Base-by-base conservation (phyloP, 768 basidiomycete genomes). In the Lentinula raphanica region DNA sequence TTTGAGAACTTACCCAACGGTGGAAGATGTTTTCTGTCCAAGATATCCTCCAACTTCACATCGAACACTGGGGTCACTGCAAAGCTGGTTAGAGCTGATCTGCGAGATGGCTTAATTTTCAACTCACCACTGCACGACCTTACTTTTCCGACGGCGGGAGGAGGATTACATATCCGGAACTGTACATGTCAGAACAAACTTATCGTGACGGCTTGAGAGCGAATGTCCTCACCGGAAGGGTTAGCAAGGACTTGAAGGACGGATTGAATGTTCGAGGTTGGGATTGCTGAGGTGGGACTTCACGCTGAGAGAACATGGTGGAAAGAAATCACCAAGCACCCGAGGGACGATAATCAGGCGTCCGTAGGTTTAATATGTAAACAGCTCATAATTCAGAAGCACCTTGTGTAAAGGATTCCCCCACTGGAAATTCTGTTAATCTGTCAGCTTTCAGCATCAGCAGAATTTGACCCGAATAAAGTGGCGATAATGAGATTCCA, bases 21-120 rank as follows among this genome's bases (percentile, higher is more conserved):
- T 0, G 90, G 90, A 0, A 92, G 78, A 68, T 92, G 90, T 58
- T 84, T 86, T 60, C 88, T 78, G 49, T 88, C 79, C 58, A 92
- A 76, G 2, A 92, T 80, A 67, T 92, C 90, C 45, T 90, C 87
- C 23, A 92, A 77, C 27, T 79, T 78, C 59, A 92, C 80, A 57
- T 84, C 72, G 64, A 86, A 80, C 36, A 87, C 69, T 7, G 90
- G 88, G 0, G 86, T 87, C 40, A 89, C 80, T 81, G 67, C 63
- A 57, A 57, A 50, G 29, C 9, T 19, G 13, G 23, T 40, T 39
- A 45, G 21, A 44, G 21, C 9, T 15, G 25, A 46, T 46, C 28
- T 17, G 36, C 32, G 59, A 17, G 27, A 48, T 40, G 28, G 36
- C 13, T 28, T 29, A 28, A 31, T 13, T 32, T 28, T 46, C 51